Conservation (phyloP, 345 rosid species). For the Syzygium aqueum region DNA sequence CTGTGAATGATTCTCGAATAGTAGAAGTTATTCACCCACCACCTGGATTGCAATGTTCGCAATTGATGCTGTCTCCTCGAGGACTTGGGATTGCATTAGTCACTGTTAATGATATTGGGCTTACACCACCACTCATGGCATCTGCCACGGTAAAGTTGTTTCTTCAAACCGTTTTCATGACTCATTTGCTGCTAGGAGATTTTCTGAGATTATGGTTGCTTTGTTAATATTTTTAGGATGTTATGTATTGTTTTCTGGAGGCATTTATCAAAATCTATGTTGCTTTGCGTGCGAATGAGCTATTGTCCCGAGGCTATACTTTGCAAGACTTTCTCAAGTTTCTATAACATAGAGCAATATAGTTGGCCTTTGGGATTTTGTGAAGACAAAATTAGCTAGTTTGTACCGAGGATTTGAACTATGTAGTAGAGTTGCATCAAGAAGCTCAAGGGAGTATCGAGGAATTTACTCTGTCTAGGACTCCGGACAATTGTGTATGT, state of each 20-base stretch:
- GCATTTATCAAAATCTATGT: background rate
- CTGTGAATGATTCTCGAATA: conserved; percentile 70
- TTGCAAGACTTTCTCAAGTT: background rate
- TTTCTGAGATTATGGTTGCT: background rate
- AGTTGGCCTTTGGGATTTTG: background rate
- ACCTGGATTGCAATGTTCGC: conserved; percentile 65
- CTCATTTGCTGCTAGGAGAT: background rate
- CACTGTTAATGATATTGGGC: conserved; percentile 72
- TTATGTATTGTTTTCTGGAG: background rate
- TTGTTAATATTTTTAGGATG: background rate
- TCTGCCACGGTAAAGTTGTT: conserved; percentile 53
- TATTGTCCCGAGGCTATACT: background rate
- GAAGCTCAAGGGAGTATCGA: background rate
- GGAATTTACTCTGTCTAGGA: background rate
- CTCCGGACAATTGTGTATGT: background rate
- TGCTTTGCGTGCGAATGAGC: background rate
- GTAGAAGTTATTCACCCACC: conserved; percentile 69
- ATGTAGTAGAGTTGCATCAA: background rate
- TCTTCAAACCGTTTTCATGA: background rate
- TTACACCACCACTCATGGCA: conserved; percentile 61
- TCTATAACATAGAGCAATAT: background rate
- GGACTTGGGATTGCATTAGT: conserved; percentile 78
- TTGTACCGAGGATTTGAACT: background rate
- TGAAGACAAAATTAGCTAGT: background rate
- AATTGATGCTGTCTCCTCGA: conserved; percentile 62